Base-by-base conservation (phyloP, 345 rosid genomes). In the Rhodamnia rubescens region DNA sequence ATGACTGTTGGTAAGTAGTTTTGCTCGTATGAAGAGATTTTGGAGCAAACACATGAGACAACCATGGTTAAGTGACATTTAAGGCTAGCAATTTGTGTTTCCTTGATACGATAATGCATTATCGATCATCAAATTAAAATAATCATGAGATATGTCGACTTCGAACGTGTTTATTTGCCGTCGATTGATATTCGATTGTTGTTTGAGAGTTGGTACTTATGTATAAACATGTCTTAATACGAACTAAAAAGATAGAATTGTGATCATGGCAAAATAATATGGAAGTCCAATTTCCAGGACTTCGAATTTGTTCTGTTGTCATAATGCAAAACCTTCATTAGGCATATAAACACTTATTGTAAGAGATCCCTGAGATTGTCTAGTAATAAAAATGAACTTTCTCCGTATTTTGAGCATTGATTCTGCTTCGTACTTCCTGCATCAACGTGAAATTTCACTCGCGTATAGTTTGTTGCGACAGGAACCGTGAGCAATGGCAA, bases 1-100 rank as follows among this genome's bases (percentile, higher is more conserved):
- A 84, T 91, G 93, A 93, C 95, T 83, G 87, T 97, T 83, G 98
- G 98, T 96, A 90, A 89, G 94, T 88, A 51, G 84, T 87, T 90
- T 42, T 83, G 14, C 74, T 83, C 82, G 58, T 64, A 7, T n/a
- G 47, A 40, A n/a, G 32, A 64, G 51, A 26, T 49, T 53, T 49
- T 44, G 54, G 40, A n/a, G 56, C 42, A 83, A 57, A 83, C 27
- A 0, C 74, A 54, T 47, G 11, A 64, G 75, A 64, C 22, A 64
- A 29, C 44, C 11, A 5, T 29, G 32, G 12, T 32, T 32, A 16
- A 64, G 75, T 15, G 75, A 8, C 32, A 64, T 64, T 3, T 32
- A 64, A 32, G 44, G 0, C 1, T 16, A 64, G 22, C 44, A 64
- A 22, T 64, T 64, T 32, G 24, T 15, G 75, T 2, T 29, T 20